Conservation (phyloP, 2,329 filamentous ascomycete genomes). For the Pyricularia grisea region DNA sequence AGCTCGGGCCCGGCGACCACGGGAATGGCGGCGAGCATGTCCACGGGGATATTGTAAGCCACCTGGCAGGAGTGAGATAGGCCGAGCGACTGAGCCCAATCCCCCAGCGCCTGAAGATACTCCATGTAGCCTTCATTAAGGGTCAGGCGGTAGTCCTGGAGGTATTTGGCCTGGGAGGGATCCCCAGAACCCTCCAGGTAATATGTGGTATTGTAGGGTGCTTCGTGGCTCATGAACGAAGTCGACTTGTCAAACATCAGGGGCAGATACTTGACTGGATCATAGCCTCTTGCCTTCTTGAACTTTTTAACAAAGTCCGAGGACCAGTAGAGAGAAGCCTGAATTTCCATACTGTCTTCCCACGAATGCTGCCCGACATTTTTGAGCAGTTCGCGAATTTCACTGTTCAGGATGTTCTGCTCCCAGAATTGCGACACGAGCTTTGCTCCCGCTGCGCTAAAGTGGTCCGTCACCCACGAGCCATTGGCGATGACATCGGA, state of each 20-base stretch:
- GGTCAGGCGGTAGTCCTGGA: constrained; percentile 14
- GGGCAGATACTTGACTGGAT: constrained; percentile 21
- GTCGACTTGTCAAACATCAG: constrained; percentile 13
- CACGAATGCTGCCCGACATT: constrained; percentile 24
- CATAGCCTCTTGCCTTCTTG: constrained; percentile 21
- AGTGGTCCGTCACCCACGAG: constrained; percentile 21
- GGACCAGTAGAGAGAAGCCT: constrained; percentile 25
- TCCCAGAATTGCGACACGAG: constrained; percentile 27
- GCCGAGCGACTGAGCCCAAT: constrained; percentile 21
- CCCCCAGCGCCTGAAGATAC: constrained; percentile 20
- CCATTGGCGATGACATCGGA: constrained; percentile 11
- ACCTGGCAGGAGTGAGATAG: constrained; percentile 27
- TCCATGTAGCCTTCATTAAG: constrained; percentile 9
- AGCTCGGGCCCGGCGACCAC: constrained; percentile 28
- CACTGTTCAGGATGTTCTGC: constrained; percentile 23
- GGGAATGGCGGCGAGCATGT: constrained; percentile 28
- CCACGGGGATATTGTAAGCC: constrained; percentile 30
- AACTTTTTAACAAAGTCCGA: constrained; percentile 19
- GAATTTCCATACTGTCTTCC: constrained; percentile 25
- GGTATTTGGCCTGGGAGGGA: constrained; percentile 8
- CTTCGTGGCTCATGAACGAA: neutral
- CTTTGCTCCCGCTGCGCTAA: constrained; percentile 23
- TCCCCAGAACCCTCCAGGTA: neutral
- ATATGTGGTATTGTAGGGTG: neutral
- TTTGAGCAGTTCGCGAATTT: constrained; percentile 17